A percentile compares a stretch with the other conserved stretches of the same genome.
These are phyloP conservation scores for Rutidosis leptorrhynchoides DNA, from an alignment of 129 eudicot species.

Conservation along the genomic window DNA sequence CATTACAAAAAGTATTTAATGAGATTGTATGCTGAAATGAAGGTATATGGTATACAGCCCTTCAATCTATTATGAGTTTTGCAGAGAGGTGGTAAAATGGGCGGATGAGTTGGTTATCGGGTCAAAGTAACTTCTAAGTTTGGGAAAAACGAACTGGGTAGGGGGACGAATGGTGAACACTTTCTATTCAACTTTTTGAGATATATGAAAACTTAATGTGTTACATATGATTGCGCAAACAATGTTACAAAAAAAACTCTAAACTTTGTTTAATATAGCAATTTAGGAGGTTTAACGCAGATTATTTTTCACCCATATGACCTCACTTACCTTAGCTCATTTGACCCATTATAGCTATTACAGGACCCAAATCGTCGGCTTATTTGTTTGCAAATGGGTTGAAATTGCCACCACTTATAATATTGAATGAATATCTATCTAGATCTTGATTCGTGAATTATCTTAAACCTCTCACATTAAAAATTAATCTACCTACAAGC, in stretches of 20 bases:
- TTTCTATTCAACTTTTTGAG: background rate
- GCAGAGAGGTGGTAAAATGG: background rate
- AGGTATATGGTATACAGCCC: background rate
- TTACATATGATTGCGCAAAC: no score
- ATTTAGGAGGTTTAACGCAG: background rate
- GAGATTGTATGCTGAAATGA: background rate
- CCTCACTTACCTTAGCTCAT: background rate
- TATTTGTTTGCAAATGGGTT: background rate
- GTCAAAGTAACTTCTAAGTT: no score
- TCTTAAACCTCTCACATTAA: background rate
- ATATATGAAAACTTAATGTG: no score
- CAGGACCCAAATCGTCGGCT: background rate
- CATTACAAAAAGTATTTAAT: slow-evolving; percentile 13
- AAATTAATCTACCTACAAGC: background rate
- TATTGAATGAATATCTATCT: no score
- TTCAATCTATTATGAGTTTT: background rate
- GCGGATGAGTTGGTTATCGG: background rate
- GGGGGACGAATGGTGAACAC: background rate
- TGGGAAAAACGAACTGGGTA: background rate
- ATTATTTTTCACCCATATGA: background rate
- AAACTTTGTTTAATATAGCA: no score
- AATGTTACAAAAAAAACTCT: no score
- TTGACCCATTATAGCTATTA: background rate
- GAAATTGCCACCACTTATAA: background rate
- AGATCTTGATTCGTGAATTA: background rate